Evolutionary conservation across 2,329 filamentous ascomycete species (phyloP).

Genomic region (Aspergillus brunneoviolaceus): DNA sequence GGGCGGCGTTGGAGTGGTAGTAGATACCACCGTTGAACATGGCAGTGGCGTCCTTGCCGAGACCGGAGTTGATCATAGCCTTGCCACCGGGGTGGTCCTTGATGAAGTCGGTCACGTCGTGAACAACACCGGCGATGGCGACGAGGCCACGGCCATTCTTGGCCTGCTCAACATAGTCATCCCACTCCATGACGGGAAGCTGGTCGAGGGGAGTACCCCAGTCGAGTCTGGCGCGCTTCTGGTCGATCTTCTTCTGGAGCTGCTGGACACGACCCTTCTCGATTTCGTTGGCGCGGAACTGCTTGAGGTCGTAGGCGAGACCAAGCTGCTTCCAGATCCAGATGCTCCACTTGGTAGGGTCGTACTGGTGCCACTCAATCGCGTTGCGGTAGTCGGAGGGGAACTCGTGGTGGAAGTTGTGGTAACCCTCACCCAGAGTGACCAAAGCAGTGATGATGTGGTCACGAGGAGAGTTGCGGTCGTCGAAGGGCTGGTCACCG

Average conservation of each 20-base stretch:
- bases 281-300: constrained; percentile 89
- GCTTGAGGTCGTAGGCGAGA: constrained; percentile 82
- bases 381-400: constrained; percentile 91
- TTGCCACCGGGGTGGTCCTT: constrained; percentile 88
- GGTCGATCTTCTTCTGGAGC: constrained; percentile 88
- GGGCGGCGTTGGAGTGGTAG: constrained; percentile 83
- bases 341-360: constrained; percentile 89
- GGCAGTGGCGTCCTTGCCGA: constrained; percentile 85
- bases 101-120: constrained; percentile 82
- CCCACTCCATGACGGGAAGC: constrained; percentile 82
- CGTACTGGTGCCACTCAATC: constrained; percentile 87
- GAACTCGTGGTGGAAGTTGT: constrained; percentile 96
- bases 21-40: constrained; percentile 93
- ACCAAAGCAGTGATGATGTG: constrained; percentile 82
- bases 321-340: constrained; percentile 81
- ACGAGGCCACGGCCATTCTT: constrained; percentile 76
- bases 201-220: constrained; percentile 85
- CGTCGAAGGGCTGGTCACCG: constrained; percentile 87
- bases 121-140: constrained; percentile 78
- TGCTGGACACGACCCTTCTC: constrained; percentile 89
- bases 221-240: constrained; percentile 77
- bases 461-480: constrained; percentile 86
- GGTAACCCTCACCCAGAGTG: constrained; percentile 85
- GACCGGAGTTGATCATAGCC: constrained; percentile 76
- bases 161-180: constrained; percentile 75